These are phyloP conservation scores for Flaveria ramosissima DNA, from an alignment of 129 eudicot species.

Conservation along the genomic window DNA sequence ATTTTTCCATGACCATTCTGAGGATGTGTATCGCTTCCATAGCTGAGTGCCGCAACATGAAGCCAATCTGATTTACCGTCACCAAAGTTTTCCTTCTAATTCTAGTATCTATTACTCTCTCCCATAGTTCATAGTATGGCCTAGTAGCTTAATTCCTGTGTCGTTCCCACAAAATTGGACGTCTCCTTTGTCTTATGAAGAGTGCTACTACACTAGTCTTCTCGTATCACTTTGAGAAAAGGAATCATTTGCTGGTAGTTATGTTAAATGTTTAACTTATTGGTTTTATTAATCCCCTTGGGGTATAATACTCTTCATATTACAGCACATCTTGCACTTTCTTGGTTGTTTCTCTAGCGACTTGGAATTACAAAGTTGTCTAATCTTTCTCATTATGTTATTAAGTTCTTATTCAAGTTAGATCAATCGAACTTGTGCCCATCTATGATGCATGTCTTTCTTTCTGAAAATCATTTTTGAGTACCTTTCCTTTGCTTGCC, in stretches of 20 bases:
- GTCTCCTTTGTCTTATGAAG: too few relatives aligned
- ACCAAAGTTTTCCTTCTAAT: too few relatives aligned
- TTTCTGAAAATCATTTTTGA: slow-evolving; percentile 4
- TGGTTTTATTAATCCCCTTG: background rate
- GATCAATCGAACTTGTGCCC: background rate
- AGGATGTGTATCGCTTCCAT: too few relatives aligned
- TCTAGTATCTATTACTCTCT: too few relatives aligned
- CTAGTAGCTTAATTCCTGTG: too few relatives aligned
- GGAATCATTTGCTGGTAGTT: too few relatives aligned
- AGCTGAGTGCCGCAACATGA: too few relatives aligned
- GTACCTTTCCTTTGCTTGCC: background rate
- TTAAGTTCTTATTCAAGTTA: slow-evolving; percentile 3
- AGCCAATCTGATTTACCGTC: too few relatives aligned
- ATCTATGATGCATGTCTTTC: slow-evolving; percentile 7
- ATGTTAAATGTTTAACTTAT: background rate
- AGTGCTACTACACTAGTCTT: background rate
- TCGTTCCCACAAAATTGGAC: too few relatives aligned
- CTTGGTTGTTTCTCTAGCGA: background rate
- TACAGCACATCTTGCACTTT: background rate
- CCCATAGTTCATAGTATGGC: too few relatives aligned
- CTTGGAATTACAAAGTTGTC: background rate
- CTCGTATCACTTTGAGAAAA: background rate
- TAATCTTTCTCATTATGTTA: background rate
- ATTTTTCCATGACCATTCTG: too few relatives aligned
- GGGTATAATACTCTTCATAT: background rate